These are phyloP conservation scores for Telfairia occidentalis DNA, from an alignment of 331 rosid genomes.

Conservation along the genomic window DNA sequence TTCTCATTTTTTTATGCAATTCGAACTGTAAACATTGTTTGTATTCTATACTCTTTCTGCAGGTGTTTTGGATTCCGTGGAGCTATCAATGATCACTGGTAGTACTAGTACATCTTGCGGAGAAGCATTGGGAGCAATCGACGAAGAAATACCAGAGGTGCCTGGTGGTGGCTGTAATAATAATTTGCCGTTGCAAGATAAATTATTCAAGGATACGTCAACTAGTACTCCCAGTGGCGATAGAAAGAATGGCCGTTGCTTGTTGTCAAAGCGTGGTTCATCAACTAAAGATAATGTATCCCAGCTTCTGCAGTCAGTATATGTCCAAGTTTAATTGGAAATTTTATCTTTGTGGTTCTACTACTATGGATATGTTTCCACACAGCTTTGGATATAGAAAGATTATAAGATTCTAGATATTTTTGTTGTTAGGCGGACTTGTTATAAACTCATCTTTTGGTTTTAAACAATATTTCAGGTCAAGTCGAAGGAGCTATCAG, in stretches of 20 bases:
- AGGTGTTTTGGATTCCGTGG: slow-evolving; percentile 75
- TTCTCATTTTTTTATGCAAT: neutral
- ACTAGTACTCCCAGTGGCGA: slow-evolving; percentile 13
- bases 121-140: slow-evolving; percentile 29
- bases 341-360: neutral
- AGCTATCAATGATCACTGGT: slow-evolving; percentile 75
- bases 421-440: neutral
- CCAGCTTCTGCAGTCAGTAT: slow-evolving; percentile 34
- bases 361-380: neutral
- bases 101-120: slow-evolving; percentile 23
- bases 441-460: neutral
- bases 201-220: slow-evolving; percentile 33
- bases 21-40: neutral
- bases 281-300: slow-evolving; percentile 17
- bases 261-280: slow-evolving; percentile 20
- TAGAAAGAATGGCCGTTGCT: slow-evolving; percentile 13
- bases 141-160: slow-evolving; percentile 40
- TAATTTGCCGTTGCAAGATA: slow-evolving; percentile 31
- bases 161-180: neutral
- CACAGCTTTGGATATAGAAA: neutral
- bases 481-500: slow-evolving; percentile 48
- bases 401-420: neutral
- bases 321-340: neutral
- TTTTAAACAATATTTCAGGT: slow-evolving; percentile 28
- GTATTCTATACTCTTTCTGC: slow-evolving; percentile 3